Base-by-base conservation (phyloP, 2,329 filamentous ascomycete species). In the Trichoderma aggressivum region DNA sequence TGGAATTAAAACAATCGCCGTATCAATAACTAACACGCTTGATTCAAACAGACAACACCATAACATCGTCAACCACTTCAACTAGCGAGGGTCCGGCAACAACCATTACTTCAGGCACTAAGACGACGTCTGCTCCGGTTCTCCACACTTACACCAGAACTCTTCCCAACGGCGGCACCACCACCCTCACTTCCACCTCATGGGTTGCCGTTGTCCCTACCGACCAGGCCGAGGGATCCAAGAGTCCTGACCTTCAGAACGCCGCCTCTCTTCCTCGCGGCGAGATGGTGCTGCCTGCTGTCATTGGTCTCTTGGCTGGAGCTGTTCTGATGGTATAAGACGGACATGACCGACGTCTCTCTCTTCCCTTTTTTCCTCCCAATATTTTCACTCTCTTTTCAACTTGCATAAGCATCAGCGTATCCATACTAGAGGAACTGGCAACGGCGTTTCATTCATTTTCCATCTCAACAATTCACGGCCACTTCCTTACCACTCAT, bases 161-260 rank as follows among this genome's bases (percentile, higher is more conserved):
- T 7, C 77, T 82, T 43, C 74, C 79, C 14, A 78, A 85, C 62
- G 86, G 86, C 30, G 82, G 80, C 36, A 79, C 84, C 67, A 82
- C 82, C 3, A 81, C 83, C 14, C 78, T 86, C 62, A 87, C 85
- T 12, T 81, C 81, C n/a, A 87, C 85, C 1, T 85, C 84, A 0
- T 85, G 80, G 75, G 85, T 87, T 3, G 82, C 80, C 26, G 82
- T 84, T 50, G 79, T 82, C 12, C 82, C 84, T 1, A 78, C 80
- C 1, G 74, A 76, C 26, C 73, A 77, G 34, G 69, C 79, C 11
- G 77, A 78, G n/a, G 72, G 73, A 26, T 70, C 75, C 71, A 74
- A 74, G 68, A 75, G 77, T 53, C 79, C 82, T 43, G 77, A 76
- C 34, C 76, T 84, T 34, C 83, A 84, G 73, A 82, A 81, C 73